Evolutionary conservation across 441 rosid species (phyloP).

Genomic region (Jatropha multifida): DNA sequence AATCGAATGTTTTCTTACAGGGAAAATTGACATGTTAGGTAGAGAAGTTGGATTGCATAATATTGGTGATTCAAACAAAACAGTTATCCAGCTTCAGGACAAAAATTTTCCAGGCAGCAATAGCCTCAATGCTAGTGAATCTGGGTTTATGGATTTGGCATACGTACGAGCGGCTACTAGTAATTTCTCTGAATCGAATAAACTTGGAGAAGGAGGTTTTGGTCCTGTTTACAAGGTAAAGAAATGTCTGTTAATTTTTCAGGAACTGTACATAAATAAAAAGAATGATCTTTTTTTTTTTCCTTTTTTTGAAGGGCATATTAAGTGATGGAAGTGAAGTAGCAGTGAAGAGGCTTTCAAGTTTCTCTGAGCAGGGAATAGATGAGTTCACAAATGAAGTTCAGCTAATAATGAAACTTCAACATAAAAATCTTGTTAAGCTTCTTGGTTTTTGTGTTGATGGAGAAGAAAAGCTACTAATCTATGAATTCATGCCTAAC

Average conservation of each 20-base stretch:
- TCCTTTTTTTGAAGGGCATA: slow-evolving; percentile 27
- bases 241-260: not conserved
- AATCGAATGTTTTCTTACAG: not conserved
- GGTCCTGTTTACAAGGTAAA: slow-evolving; percentile 42
- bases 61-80: not conserved
- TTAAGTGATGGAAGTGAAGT: slow-evolving; percentile 40
- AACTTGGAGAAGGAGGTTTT: slow-evolving; percentile 42
- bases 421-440: slow-evolving; percentile 40
- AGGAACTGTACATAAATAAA: not conserved
- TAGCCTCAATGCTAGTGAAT: not conserved
- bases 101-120: slow-evolving; percentile 1
- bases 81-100: not conserved
- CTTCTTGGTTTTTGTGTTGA: slow-evolving; percentile 42
- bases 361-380: slow-evolving; percentile 33
- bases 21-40: not conserved
- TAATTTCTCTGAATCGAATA: slow-evolving; percentile 31
- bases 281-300: not conserved
- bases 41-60: not conserved
- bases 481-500: slow-evolving; percentile 43
- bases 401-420: slow-evolving; percentile 36
- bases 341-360: slow-evolving; percentile 49
- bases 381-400: slow-evolving; percentile 44
- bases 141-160: slow-evolving; percentile 13
- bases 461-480: slow-evolving; percentile 33
- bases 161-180: slow-evolving; percentile 23